Base-by-base conservation (phyloP, 208 protist species). In the Leishmania tropica region DNA sequence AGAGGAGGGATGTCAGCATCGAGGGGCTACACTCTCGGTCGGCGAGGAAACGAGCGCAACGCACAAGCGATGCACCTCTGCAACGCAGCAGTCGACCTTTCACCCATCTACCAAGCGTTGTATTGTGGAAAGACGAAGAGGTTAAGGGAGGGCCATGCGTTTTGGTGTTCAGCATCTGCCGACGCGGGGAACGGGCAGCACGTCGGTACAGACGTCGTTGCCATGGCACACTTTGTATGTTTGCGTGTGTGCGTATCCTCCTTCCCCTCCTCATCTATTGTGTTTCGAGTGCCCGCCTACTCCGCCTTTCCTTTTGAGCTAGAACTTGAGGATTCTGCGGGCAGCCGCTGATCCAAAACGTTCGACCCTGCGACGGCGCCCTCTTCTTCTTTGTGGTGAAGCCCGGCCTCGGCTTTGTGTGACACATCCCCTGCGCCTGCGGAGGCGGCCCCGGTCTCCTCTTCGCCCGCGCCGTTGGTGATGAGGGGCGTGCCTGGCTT, bases 401-500 rank as follows among this genome's bases (percentile, higher is more conserved):
- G 37, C 11, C 40, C 24, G 13, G 21, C 40, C n/a, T 78, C 73
- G 35, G 73, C 15, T 7, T 47, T 56, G 35, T 15, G 51, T 11
- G 51, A 45, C 13, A 45, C 31, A 31, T 35, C 58, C 42, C 60
- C 60, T 24, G 71, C 11, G 1, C 70, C 76, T 56, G 58, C 60
- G 45, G 40, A 54, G 31, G 45, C 70, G 11, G n/a, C 45, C 3
- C 47, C 70, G 42, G 40, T 31, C 24, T 51, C 45, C 1, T 19
- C 70, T 53, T 45, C 28, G 4, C 42, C 76, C 15, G 74, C 62
- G 15, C 15, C 62, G 19, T 76, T 79, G 1, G 78, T 76, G 40
- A 76, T 71, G 60, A 81, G 82, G n/a, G 75, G 73, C 35, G 64
- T 72, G 54, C 83, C 85, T 5, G 84, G 81, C 73, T 94, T 90